Evolutionary conservation across 2,329 filamentous ascomycete species (phyloP).

Genomic region (Fusarium sp.): DNA sequence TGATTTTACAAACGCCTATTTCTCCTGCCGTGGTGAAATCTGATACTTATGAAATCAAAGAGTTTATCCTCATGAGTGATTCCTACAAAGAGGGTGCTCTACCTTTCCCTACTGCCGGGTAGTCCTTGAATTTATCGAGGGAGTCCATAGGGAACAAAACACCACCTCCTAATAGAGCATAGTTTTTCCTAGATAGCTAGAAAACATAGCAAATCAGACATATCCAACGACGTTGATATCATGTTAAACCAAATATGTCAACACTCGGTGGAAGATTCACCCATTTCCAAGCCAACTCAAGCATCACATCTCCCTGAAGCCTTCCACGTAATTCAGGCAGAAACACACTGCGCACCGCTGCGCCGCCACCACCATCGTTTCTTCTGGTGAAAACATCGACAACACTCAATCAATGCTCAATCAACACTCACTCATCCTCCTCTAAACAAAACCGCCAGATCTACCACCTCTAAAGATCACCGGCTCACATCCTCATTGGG

Average conservation of each 20-base stretch:
- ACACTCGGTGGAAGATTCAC: background rate
- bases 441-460: background rate
- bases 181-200: background rate
- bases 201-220: background rate
- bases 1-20: background rate
- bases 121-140: background rate
- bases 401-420: background rate
- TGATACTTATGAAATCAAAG: fast-evolving
- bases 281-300: background rate
- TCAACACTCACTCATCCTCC: background rate
- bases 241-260: background rate
- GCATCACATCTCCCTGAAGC: background rate
- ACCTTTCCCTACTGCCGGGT: background rate
- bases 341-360: no score
- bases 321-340: no score
- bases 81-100: background rate
- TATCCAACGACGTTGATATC: background rate
- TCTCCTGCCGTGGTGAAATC: background rate
- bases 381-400: background rate
- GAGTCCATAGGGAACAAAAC: background rate
- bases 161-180: background rate
- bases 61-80: background rate
- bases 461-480: background rate
- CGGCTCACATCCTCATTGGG: background rate
- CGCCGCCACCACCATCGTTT: no score